These are phyloP conservation scores for Hygrophorus pudorinus DNA, from an alignment of 768 basidiomycete genomes.

Conservation along the genomic window DNA sequence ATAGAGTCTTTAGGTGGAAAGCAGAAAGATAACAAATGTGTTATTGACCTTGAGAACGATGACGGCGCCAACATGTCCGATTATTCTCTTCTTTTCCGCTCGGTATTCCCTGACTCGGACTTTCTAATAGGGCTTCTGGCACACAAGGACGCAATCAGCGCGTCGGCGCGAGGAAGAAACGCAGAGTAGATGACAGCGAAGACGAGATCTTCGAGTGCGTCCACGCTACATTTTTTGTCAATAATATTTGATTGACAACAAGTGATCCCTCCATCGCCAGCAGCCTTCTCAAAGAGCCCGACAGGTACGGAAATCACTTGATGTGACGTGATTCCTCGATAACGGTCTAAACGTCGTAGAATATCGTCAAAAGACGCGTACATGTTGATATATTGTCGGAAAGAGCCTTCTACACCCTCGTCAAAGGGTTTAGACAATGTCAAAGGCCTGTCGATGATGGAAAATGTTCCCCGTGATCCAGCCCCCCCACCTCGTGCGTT, in stretches of 20 bases:
- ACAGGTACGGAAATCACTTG: neutral
- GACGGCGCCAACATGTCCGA: slow-evolving; percentile 15
- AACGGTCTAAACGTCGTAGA: slow-evolving; percentile 22
- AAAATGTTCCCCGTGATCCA: slow-evolving; percentile 13
- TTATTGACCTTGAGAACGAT: slow-evolving; percentile 15
- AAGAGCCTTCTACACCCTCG: slow-evolving; percentile 8
- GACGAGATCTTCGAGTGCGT: slow-evolving; percentile 28
- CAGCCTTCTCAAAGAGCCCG: neutral
- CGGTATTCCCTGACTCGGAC: neutral
- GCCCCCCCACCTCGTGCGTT: slow-evolving; percentile 47
- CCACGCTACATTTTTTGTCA: neutral
- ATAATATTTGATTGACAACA: neutral
- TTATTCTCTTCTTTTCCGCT: neutral
- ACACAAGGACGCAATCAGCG: slow-evolving; percentile 27
- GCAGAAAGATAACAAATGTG: slow-evolving; percentile 21
- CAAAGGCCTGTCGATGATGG: no score
- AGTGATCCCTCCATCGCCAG: neutral
- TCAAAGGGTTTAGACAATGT: no score
- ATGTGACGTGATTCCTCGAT: neutral
- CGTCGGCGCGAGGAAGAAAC: slow-evolving; percentile 37
- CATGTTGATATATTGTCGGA: slow-evolving; percentile 83
- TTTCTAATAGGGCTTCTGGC: slow-evolving; percentile 14
- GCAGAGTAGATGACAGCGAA: slow-evolving; percentile 49
- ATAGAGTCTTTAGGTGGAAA: slow-evolving; percentile 45
- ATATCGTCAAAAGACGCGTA: slow-evolving; percentile 83